Evolutionary conservation across 371 early-diverging fungal genomes (phyloP).

Genomic region (Rhizopus sp.): DNA sequence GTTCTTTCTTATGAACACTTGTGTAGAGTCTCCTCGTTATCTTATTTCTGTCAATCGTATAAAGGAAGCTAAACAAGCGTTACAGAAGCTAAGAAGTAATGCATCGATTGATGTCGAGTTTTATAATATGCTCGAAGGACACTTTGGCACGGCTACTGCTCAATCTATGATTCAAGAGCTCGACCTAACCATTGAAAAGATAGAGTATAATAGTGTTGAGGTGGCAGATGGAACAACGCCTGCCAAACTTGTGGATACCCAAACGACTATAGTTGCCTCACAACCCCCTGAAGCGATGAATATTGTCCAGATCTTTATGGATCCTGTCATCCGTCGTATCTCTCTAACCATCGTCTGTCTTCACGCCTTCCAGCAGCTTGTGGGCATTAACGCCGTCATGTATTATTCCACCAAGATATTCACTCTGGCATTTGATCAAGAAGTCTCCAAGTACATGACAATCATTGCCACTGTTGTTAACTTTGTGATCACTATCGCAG

Average conservation of each 20-base stretch:
- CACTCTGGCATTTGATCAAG: constrained; percentile 43
- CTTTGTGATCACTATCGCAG: constrained; percentile 55
- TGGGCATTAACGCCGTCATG: constrained; percentile 86
- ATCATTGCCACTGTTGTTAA: constrained; percentile 62
- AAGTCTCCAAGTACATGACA: constrained; percentile 63
- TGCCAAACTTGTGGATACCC: not conserved
- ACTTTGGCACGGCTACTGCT: constrained; percentile 15
- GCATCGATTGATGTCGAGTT: constrained; percentile 59
- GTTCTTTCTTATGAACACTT: constrained; percentile 61
- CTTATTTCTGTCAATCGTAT: constrained; percentile 58
- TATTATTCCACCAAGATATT: constrained; percentile 78
- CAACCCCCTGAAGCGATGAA: constrained; percentile 22
- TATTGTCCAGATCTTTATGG: constrained; percentile 43
- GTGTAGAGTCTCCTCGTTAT: constrained; percentile 80
- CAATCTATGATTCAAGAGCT: constrained; percentile 28
- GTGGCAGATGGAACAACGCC: constrained; percentile 1
- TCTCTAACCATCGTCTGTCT: constrained; percentile 47
- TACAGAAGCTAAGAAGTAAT: constrained; percentile 57
- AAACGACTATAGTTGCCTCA: too few relatives aligned
- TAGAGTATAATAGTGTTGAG: constrained; percentile 1
- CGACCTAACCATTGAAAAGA: constrained; percentile 41
- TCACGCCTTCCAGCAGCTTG: constrained; percentile 72
- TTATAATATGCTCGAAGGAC: constrained; percentile 47
- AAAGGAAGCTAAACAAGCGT: constrained; percentile 55
- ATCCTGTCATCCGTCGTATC: constrained; percentile 57